A percentile compares a stretch with the other conserved stretches of the same genome.
Conservation (phyloP, 1,284 basidiomycete species). For the Caloboletus firmus region DNA sequence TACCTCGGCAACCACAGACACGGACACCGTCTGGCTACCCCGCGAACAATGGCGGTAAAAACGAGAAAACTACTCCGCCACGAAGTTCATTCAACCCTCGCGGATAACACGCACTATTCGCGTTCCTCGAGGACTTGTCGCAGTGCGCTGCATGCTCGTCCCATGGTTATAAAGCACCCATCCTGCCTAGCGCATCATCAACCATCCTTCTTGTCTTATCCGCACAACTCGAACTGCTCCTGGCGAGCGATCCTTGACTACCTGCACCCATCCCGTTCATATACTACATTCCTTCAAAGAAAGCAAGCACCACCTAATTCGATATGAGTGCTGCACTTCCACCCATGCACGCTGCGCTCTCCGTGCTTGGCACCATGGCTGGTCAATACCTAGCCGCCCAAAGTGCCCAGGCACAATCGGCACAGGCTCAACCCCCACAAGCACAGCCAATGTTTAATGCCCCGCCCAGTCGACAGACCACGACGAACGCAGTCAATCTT, state of each 20-base stretch:
- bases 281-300: constrained; percentile 8
- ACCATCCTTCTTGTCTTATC: constrained; percentile 32
- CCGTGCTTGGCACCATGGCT: constrained; percentile 50
- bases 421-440: constrained; percentile 26
- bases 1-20: constrained; percentile 18
- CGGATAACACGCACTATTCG: constrained; percentile 35
- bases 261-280: constrained; percentile 3
- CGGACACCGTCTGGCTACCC: constrained; percentile 9
- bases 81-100: constrained; percentile 23
- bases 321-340: constrained; percentile 41
- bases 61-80: constrained; percentile 12
- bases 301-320: constrained; percentile 8
- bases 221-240: constrained; percentile 28
- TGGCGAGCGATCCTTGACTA: constrained; percentile 27
- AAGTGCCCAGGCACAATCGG: constrained; percentile 33
- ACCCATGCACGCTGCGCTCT: constrained; percentile 52
- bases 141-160: constrained; percentile 10
- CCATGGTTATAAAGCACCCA: constrained; percentile 27
- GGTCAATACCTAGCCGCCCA: constrained; percentile 47
- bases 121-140: constrained; percentile 18
- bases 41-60: constrained; percentile 13
- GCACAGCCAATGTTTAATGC: constrained; percentile 24
- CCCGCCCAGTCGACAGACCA: constrained; percentile 29
- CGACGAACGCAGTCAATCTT: constrained; percentile 24
- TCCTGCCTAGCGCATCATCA: constrained; percentile 5